Base-by-base conservation (phyloP, 176 grass and related monocot genomes). In the Miscanthus lutarioriparius region DNA sequence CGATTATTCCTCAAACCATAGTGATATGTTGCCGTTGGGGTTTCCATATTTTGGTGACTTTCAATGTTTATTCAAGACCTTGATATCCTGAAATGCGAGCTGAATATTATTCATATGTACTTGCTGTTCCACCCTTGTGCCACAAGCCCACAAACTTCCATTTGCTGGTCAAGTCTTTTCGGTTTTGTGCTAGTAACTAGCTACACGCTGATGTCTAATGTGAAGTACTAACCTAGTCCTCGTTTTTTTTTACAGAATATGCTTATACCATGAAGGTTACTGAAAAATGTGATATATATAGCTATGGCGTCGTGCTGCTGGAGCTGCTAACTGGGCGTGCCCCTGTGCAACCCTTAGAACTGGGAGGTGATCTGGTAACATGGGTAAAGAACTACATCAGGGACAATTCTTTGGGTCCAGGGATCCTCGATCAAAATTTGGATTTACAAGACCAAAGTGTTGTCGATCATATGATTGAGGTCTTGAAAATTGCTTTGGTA, bases 181-280 rank as follows among this genome's bases (percentile, higher is more conserved):
- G 3, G 14, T 47, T 72, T 78, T 80, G 40, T 19, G 27, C 39
- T 49, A 79, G 12, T 53, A 53, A 64, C 44, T 53, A 53, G 53
- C 44, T 41, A 23, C 15, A 47, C 0, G 11, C 23, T 36, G 59
- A 53, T 84, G 65, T 84, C 58, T 69, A 16, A 28, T 59, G 43
- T 75, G 70, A 77, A 54, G 35, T 74, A 54, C 58, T 74, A 61
- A 86, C 11, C n/a, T 13, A 65, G 27, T 58, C 80, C n/a, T 72
- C 79, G 74, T 72, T 35, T 87, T 72, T 87, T 75, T 56, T 26
- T 27, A 66, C 89, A 99, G 97, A 99, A 80, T 99, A 99, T 86
- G 97, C 97, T 51, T 99, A 99, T 83, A 99, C 97, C 47, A 99
- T 99, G 97, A 96, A 99, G 88, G 93, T 99, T 33, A 99, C 93